Conservation (phyloP, 805 yeast species). For the Saturnispora diversa region DNA sequence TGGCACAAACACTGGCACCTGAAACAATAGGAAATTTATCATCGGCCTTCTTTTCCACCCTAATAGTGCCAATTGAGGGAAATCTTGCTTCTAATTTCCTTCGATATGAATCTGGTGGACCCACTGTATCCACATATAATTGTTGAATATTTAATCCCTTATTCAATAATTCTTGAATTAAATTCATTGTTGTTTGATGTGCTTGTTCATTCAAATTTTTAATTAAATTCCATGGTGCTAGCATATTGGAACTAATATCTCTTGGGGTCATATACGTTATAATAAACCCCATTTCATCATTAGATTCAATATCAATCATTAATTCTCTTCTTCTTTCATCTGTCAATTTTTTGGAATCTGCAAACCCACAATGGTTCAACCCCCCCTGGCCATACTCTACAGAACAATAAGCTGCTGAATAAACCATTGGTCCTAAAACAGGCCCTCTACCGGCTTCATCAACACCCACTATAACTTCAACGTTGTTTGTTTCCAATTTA, state of each 20-base stretch:
- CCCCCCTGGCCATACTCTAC: conserved; percentile 37
- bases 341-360: conserved; percentile 83
- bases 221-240: conserved; percentile 41
- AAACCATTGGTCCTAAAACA: conserved; percentile 96
- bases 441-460: conserved; percentile 99
- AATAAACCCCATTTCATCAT: conserved; percentile 73
- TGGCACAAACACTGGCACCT: conserved; percentile 92
- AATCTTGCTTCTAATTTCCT: conserved; percentile 61
- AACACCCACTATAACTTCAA: conserved; percentile 65
- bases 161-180: conserved; percentile 59
- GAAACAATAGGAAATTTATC: conserved; percentile 86
- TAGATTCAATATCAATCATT: conserved; percentile 47
- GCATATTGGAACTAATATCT: conserved; percentile 87
- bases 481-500: not conserved
- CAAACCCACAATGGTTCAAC: conserved; percentile 66
- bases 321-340: conserved; percentile 60
- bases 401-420: conserved; percentile 76
- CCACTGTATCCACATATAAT: conserved; percentile 91
- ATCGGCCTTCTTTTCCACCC: conserved; percentile 94
- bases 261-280: conserved; percentile 77
- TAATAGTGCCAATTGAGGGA: conserved; percentile 49
- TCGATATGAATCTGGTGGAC: conserved; percentile 84
- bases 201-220: conserved; percentile 92
- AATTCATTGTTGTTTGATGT: conserved; percentile 81
- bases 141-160: conserved; percentile 39